phyloP scores from a whole-genome alignment of 2,329 filamentous ascomycete genomes.

The Teratosphaeria destructans region DNA sequence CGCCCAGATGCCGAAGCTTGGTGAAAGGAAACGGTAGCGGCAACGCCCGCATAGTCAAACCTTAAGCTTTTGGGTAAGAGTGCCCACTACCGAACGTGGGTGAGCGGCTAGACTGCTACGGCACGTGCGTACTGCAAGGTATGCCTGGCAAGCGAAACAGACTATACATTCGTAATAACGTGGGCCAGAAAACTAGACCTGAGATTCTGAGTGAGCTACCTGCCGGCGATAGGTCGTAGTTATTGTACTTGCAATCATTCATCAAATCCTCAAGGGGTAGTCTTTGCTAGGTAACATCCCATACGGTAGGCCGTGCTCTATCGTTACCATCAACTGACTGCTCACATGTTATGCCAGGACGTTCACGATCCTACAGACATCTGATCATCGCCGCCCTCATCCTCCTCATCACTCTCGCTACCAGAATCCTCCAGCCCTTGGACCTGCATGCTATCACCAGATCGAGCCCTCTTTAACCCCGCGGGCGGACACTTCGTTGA shows the following conservation, averaged over 20 bases:
- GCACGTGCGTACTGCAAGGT: neutral
- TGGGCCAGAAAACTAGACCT: neutral
- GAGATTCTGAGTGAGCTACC: neutral
- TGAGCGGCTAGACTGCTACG: neutral
- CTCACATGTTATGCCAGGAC: neutral
- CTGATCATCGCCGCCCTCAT: neutral
- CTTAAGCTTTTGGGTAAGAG: neutral
- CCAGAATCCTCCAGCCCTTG: constrained; percentile 5
- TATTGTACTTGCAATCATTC: neutral
- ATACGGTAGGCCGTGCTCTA: too few relatives aligned
- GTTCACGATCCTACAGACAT: neutral
- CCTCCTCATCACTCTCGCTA: neutral
- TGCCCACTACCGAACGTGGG: neutral
- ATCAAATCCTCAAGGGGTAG: neutral
- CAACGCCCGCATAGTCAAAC: neutral
- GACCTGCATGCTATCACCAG: constrained; percentile 14
- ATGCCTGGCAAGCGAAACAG: neutral
- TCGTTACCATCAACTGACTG: neutral
- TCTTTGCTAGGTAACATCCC: neutral
- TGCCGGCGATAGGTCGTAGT: neutral
- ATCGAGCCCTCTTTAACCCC: constrained; percentile 6
- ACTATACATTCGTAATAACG: neutral
- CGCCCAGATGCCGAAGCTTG: neutral
- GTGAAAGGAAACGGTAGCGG: neutral
- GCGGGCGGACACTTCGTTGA: neutral